Evolutionary conservation across 2,329 filamentous ascomycete genomes (phyloP).

Genomic region (Endocalyx cinctus): DNA sequence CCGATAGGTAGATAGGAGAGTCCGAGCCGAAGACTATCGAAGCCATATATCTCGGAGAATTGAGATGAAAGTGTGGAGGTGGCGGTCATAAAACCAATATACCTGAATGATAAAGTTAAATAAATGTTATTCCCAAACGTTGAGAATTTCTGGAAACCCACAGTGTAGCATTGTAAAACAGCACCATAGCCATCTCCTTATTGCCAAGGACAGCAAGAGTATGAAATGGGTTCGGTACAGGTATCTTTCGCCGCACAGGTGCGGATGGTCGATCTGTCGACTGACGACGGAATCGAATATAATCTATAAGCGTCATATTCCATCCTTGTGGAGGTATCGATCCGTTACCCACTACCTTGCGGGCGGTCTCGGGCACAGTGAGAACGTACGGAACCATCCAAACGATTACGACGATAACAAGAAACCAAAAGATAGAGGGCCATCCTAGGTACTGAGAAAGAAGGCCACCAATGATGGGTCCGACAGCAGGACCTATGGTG

Average conservation of each 20-base stretch:
- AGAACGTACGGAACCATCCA: constrained; percentile 52
- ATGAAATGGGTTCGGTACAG: constrained; percentile 53
- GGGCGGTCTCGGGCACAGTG: constrained; percentile 55
- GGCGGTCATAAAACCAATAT: constrained; percentile 51
- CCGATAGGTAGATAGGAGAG: constrained; percentile 53
- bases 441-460: constrained; percentile 61
- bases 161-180: constrained; percentile 48
- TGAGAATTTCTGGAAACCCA: too few species aligned
- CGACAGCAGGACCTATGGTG: constrained; percentile 50
- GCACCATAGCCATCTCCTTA: constrained; percentile 52
- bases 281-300: constrained; percentile 34
- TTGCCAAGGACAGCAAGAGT: constrained; percentile 50
- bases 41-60: constrained; percentile 47
- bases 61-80: constrained; percentile 49
- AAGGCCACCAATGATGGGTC: constrained; percentile 61
- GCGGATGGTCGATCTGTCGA: constrained; percentile 28
- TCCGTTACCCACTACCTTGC: constrained; percentile 59
- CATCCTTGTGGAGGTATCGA: constrained; percentile 52
- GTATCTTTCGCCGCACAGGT: constrained; percentile 36
- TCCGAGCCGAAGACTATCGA: constrained; percentile 46
- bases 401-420: constrained; percentile 47
- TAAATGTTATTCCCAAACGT: too few species aligned
- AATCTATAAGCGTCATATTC: constrained; percentile 54
- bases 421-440: constrained; percentile 67
- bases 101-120: too few species aligned